Base-by-base conservation (phyloP, 2,329 filamentous ascomycete species). In the Clonostachys rosea region DNA sequence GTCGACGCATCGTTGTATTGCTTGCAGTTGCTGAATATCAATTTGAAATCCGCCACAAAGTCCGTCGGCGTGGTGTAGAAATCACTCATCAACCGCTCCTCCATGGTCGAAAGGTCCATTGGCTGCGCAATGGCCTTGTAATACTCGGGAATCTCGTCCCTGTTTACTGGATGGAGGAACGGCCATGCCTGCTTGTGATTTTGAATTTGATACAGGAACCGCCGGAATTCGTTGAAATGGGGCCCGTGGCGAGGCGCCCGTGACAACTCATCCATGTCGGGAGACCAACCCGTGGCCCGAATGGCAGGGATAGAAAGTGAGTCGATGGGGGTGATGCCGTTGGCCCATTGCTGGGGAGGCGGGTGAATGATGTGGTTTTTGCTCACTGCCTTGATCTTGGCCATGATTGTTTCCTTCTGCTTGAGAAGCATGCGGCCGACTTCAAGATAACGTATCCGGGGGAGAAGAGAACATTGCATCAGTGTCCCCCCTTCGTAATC, bases 401-500 rank as follows among this genome's bases (percentile, higher is more conserved):
- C 90, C 57, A 89, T 84, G 2, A 95, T 89, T 34, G 84, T 84
- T 62, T 95, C 91, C 62, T 95, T 95, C 63, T 96, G 91, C 69
- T 96, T 96, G 35, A 94, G 77, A 2, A 96, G 76, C 87, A 96
- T 92, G 47, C 89, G 84, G 5, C 87, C 86, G 54, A 81, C 79
- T 65, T 96, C 90, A 3, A 96, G 81, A 65, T 96, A 96, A 41
- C 91, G 85, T 45, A 95, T 87, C 52, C 86, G 86, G 11, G 90
- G 90, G 14, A 96, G 78, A 90, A 96, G 95, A 47, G 85, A 87
- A 60, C 91, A 96, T 69, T 96, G 91, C 91, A 96, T 96, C 50
- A 96, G 92, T 0, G 91, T 96, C 49, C 91, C 91, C 47, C 91
- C 91, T 68, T 96, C 91, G 65, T 96, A 96, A 63, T 96, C 91